Base-by-base conservation (phyloP, 352 stramenopile genomes). In the Globisporangium recalcitrans region DNA sequence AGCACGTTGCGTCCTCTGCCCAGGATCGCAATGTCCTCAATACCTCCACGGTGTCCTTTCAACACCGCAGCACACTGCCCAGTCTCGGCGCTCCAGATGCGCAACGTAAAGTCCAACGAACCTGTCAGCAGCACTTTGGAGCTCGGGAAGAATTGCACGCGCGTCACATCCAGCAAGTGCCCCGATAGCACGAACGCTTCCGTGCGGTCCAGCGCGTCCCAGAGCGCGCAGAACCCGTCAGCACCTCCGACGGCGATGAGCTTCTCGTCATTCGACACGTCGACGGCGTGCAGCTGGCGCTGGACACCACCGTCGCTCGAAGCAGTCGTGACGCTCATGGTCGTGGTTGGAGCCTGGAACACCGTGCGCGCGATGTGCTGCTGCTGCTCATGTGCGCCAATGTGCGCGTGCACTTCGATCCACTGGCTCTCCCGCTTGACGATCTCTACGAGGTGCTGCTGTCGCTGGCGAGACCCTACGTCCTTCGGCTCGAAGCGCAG, bases 21-120 rank as follows among this genome's bases (percentile, higher is more conserved):
- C 46, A 93, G 55, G 52, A 93, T 87, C 2, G 69, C 79, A 3
- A 80, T 61, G 62, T 89, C 80, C 49, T 77, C 70, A 22, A 93
- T 59, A 11, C 81, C 79, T 11, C 83, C 77, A 5, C 49, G 55
- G 63, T 90, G 83, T 51, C 83, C 79, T 40, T 77, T 79, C 22
- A 93, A 56, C 31, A 87, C 74, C 1, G 78, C 80, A 3, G 74
- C 83, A 44, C 81, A 91, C 4, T 60, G 71, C 8, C 77, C 82
- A 4, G 22, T 63, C 21, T 73, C 61, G 0, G 77, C 56, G 38
- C 74, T 87, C 81, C 81, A 93, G 34, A 93, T 87, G 21, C 79
- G 75, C 42, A 93, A 64, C 46, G 75, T 88, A 32, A 90, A 85
- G 67, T 93, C 83, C 32, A 90, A 44, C n/a, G 80, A 87, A 0